Evolutionary conservation across 2,329 filamentous ascomycete species (phyloP).

Genomic region (Botrytis galanthina): DNA sequence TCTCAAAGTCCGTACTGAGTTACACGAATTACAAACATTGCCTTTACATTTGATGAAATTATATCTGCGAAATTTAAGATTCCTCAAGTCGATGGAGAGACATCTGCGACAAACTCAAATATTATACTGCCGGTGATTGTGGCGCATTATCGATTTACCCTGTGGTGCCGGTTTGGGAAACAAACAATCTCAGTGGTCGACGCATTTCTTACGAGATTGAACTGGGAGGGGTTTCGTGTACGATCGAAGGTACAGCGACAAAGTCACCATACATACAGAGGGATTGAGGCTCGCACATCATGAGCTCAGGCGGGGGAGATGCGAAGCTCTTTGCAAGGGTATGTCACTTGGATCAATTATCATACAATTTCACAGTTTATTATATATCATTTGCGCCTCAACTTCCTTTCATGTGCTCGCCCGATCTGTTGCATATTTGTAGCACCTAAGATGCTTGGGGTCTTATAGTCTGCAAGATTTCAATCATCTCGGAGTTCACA

Average conservation of each 20-base stretch:
- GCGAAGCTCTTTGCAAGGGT: constrained; percentile 99
- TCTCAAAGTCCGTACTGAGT: constrained; percentile 20
- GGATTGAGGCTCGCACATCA: constrained; percentile 32
- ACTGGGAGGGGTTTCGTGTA: constrained; percentile 33
- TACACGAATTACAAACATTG: constrained; percentile 20
- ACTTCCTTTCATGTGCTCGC: constrained; percentile 17
- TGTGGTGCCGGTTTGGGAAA: constrained; percentile 18
- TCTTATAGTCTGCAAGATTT: neutral
- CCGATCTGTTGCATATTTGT: constrained; percentile 19
- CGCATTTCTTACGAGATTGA: constrained; percentile 19
- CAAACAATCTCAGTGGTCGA: constrained; percentile 33
- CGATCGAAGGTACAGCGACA: constrained; percentile 16
- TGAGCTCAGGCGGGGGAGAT: constrained; percentile 70
- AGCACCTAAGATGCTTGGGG: constrained; percentile 10
- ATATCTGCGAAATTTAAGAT: constrained; percentile 16
- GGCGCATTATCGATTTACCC: constrained; percentile 25
- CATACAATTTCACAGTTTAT: neutral
- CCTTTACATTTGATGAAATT: constrained; percentile 8
- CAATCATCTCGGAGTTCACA: neutral
- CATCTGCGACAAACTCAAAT: constrained; percentile 24
- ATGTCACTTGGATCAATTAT: constrained; percentile 44
- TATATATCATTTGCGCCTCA: constrained; percentile 22
- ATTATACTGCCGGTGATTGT: constrained; percentile 30
- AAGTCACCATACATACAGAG: constrained; percentile 20
- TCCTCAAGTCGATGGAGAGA: constrained; percentile 30